Percentiles rank a stretch among this genome's conserved stretches.
Evolutionary conservation across 1,139 yeast species (phyloP).

Genomic region (Geotrichum citri-aurantii): DNA sequence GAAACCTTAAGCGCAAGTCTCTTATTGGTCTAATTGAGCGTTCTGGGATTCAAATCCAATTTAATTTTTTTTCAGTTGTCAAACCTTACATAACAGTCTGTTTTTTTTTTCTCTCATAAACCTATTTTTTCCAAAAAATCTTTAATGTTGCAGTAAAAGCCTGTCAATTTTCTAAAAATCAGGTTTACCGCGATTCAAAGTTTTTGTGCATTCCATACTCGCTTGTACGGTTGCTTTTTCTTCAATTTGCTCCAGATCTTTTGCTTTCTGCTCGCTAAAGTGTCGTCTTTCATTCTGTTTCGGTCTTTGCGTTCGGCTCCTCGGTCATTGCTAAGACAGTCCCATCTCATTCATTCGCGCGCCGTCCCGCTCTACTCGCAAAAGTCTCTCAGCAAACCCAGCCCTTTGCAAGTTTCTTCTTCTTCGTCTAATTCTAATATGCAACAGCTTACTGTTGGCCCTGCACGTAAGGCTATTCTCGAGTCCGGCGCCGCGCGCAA

Average conservation of each 20-base stretch:
- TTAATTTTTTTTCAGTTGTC: too few species aligned
- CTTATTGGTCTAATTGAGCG: too few species aligned
- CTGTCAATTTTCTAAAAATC: too few species aligned
- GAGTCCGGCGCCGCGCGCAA: conserved; percentile 7
- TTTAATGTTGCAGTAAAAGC: too few species aligned
- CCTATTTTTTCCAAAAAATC: too few species aligned
- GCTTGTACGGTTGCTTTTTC: background rate
- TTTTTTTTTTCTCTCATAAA: too few species aligned
- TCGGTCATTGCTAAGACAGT: background rate
- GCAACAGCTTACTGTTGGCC: background rate
- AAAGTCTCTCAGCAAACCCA: background rate
- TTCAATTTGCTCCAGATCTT: background rate
- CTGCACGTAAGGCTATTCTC: conserved; percentile 1
- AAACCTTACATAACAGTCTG: too few species aligned
- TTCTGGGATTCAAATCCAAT: too few species aligned
- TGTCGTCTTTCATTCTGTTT: background rate
- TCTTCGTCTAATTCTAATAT: background rate
- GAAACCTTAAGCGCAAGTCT: too few species aligned
- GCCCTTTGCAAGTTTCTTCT: background rate
- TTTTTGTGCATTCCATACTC: too few species aligned
- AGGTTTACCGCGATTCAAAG: too few species aligned
- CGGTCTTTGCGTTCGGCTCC: background rate
- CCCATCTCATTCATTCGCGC: background rate
- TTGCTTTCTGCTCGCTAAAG: background rate
- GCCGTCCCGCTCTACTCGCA: background rate